phyloP scores from a whole-genome alignment of 345 rosid genomes.

The Gossypium australe region DNA sequence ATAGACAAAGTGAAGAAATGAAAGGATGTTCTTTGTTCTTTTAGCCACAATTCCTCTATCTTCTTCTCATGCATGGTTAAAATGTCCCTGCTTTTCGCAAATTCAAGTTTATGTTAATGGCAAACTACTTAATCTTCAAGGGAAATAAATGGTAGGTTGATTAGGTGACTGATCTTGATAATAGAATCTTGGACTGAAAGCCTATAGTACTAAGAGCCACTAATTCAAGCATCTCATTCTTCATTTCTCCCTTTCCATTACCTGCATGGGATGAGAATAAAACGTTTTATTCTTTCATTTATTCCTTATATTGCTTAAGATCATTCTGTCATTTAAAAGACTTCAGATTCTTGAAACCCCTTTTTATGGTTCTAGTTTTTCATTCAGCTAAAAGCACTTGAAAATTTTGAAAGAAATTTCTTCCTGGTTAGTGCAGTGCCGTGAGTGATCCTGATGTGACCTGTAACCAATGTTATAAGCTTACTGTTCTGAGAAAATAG shows the following conservation, averaged over 20 bases:
- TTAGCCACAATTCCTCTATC: neutral
- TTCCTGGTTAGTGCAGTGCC: conserved; percentile 9
- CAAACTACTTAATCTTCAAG: neutral
- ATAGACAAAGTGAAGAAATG: neutral
- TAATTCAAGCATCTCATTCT: conserved; percentile 37
- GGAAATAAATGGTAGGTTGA: conserved; percentile 13
- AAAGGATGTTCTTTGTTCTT: neutral
- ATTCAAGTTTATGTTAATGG: conserved; percentile 1
- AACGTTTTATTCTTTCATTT: neutral
- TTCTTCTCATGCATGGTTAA: conserved; percentile 14
- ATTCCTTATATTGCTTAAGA: neutral
- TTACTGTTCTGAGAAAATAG: neutral
- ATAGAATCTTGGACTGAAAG: conserved; percentile 29
- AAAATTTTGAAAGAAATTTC: conserved; percentile 10
- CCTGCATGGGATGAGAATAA: neutral
- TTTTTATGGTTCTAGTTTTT: neutral
- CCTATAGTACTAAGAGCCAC: conserved; percentile 24
- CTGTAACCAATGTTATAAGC: conserved; percentile 6
- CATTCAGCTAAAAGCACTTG: conserved; percentile 14
- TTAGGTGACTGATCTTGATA: conserved; percentile 26
- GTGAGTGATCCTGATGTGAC: conserved; percentile 20
- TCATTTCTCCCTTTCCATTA: conserved; percentile 9
- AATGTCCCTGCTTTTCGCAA: conserved; percentile 5
- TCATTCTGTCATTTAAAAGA: neutral
- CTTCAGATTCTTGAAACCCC: conserved; percentile 7